Conservation (phyloP, 2,329 filamentous ascomycete genomes). For the Colletotrichum siamense region DNA sequence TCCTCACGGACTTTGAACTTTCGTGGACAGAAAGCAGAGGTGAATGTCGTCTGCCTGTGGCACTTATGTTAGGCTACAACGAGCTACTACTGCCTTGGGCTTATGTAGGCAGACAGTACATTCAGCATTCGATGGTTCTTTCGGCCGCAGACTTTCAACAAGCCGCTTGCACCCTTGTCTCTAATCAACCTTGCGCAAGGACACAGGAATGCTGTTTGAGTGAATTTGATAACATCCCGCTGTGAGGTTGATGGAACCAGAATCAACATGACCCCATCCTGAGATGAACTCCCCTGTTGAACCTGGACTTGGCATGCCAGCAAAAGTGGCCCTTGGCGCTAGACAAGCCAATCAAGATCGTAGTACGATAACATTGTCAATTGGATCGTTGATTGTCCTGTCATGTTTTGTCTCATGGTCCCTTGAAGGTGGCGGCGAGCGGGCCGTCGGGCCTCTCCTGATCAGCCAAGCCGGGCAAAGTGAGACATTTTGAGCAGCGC, state of each 20-base stretch:
- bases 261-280: background rate
- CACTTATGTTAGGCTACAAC: background rate
- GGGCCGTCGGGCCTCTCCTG: background rate
- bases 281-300: background rate
- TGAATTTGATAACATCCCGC: background rate
- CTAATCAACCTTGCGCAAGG: background rate
- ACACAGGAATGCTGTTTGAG: background rate
- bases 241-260: background rate
- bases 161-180: background rate
- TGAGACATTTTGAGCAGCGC: background rate
- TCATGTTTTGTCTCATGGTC: background rate
- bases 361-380: rapidly evolving
- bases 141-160: no score
- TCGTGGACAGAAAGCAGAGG: background rate
- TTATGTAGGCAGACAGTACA: background rate
- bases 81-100: background rate
- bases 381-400: background rate
- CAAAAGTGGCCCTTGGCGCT: background rate
- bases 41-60: background rate
- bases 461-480: background rate
- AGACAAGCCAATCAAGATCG: background rate
- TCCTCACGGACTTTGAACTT: background rate
- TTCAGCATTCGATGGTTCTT: no score
- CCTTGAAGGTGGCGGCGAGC: background rate
- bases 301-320: rapidly evolving